Evolutionary conservation across 495 filamentous ascomycete species (phyloP), one percentile per base, ranked within the genome.

Genomic region (Trichocladium uniseriatum): DNA sequence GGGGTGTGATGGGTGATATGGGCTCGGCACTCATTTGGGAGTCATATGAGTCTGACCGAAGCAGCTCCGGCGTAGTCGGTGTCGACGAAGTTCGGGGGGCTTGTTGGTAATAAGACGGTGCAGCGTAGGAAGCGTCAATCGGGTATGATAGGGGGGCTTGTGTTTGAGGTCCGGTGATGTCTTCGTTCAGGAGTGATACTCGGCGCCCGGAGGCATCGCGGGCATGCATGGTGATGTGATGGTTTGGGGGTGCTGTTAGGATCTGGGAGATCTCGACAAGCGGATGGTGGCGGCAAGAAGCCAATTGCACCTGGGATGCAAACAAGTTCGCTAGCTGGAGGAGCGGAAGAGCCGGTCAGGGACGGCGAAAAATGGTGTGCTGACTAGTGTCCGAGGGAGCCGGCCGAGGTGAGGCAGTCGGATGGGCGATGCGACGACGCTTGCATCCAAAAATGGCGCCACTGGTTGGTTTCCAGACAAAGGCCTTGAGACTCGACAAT

Each of bases 181-280:
- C 74, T 47, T 77, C 74, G 64, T 78, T 78, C 22, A 78, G 62
- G n/a, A 78, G 64, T 37, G 74, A 77, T 37, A 78, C 71, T 54
- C 64, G 62, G 37, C 69, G 72, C 43, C 75, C 75, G n/a, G 65
- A 64, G 39, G 73, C 68, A 57, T 76, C 67, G 54, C 64, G 61
- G 21, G 66, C 69, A 43, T 75, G 68, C 74, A 77, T 76, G 48
- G 49, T 65, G 58, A 46, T 27, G 49, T 65, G 58, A 46, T 27
- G 58, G 47, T 50, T 48, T 37, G 28, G 42, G 19, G 20, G n/a
- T n/a, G n/a, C n/a, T 13, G 24, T 11, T 32, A 10, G 5, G 31
- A 32, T 10, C 31, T 10, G 5, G 5, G 45, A 29, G n/a, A 21
- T 39, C 15, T 24, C 16, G 11, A 29, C 35, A 19, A 21, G 16